Evolutionary conservation across 768 basidiomycete species (phyloP), one percentile per base, ranked within the genome.

Genomic region (Leccinum sublutescens): DNA sequence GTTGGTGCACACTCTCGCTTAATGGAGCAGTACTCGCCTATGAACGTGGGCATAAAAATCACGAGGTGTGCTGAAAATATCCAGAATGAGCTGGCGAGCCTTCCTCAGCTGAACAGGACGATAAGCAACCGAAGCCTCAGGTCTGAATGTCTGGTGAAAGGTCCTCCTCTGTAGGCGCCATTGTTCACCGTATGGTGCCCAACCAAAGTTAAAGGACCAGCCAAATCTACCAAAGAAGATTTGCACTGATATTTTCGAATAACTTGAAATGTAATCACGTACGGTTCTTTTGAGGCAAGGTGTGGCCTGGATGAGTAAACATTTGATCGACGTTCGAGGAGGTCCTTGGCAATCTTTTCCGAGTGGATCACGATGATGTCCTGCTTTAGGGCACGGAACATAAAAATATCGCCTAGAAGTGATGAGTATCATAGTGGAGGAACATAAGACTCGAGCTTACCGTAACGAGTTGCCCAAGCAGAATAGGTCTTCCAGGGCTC

Each of bases 291-390:
- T 8, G 64, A 57, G 15, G 66, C 61, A 9, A 65, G 10, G 34
- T 56, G 38, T 11, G 68, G 59, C 33, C 66, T 67, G 45, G 74
- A 72, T 6, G 74, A 72, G 51, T 73, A 74, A 38, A 67, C 60
- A 29, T 38, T 25, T 0, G 69, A 71, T 12, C 72, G 58, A 10
- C 57, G 62, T 1, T 72, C 74, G 17, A 74, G 57, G 15, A 74
- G 62, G 0, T 72, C 73, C 23, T 59, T 61, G 15, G 74, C 70
- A 40, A 71, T 34, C 48, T 66, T 64, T 27, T 62, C 55, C 15
- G 69, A 69, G 64, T 62, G 69, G 11, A 74, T 59, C 10, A 70
- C 59, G 17, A 71, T 57, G 25, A 67, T 62, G 23, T 68, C 64
- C 53, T 68, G 63, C 23, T 59, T 65, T 10, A 69, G 45, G 8